Base-by-base conservation (phyloP, 345 rosid genomes). In the Gossypium longicalyx region DNA sequence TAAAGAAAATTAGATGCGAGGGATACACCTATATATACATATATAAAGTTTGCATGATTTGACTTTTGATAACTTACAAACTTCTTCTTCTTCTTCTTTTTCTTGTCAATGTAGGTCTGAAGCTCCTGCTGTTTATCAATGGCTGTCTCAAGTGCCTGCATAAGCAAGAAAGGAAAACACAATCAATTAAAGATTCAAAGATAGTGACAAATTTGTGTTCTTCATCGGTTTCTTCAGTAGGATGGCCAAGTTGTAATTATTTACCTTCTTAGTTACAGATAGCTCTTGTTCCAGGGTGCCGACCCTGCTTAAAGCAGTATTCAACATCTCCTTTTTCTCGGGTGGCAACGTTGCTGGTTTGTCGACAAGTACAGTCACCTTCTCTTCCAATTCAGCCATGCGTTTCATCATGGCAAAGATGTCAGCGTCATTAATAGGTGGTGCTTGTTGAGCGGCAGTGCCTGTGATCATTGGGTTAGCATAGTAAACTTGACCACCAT, bases 361-460 rank as follows among this genome's bases (percentile, higher is more conserved):
- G 23, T 69, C 58, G 20, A 77, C 77, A 66, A 95, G 82, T 49
- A 49, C 51, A 22, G 58, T 82, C 64, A 86, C 83, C 72, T 85
- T 91, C 74, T 88, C 94, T 75, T 95, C 99, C 64, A 93, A 64
- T 17, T 88, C 90, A 13, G 89, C 85, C 83, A 95, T 88, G 76
- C 91, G 91, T 78, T 81, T 82, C 87, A 86, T 80, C 92, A 95
- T 87, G 8, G 77, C 74, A 81, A 82, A 70, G 89, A 84, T 88
- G 12, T 91, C 94, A 16, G 78, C 67, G n/a, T 67, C 79, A 16
- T 88, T 78, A 72, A 89, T 67, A 34, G 88, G 62, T 0, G 87
- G 63, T 0, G 89, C 73, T 67, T 77, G 67, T 66, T 77, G 51
- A 12, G 62, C 19, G 3, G 60, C 69, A 10, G 61, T 74, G 67